Conservation (phyloP, 1,139 yeast genomes). For the Protomyces macrosporus region DNA sequence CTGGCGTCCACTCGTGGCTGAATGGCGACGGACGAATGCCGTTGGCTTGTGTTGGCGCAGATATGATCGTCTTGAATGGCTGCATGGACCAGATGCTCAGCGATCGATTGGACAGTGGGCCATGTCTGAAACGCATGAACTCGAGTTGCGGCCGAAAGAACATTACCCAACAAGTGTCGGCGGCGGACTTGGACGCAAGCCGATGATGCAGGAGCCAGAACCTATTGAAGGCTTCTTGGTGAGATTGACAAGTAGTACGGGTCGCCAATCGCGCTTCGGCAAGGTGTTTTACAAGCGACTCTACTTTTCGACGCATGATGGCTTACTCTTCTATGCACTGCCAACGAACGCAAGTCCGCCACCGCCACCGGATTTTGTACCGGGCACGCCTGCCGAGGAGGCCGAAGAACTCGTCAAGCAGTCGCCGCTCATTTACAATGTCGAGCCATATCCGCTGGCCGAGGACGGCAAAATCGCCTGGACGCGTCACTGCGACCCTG, state of each 20-base stretch:
- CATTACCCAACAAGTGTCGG: constrained; percentile 43
- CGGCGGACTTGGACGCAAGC: not conserved
- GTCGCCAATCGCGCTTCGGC: constrained; percentile 43
- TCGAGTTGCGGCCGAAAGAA: constrained; percentile 55
- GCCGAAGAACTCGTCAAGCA: not conserved
- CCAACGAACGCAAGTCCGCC: constrained; percentile 51
- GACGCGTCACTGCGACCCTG: constrained; percentile 43
- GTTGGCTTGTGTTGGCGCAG: constrained; percentile 59
- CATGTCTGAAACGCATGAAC: constrained; percentile 44
- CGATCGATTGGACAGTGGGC: constrained; percentile 47
- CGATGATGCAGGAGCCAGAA: constrained; percentile 48
- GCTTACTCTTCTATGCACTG: constrained; percentile 55
- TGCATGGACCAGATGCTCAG: constrained; percentile 49
- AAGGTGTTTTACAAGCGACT: constrained; percentile 51
- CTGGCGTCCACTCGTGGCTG: constrained; percentile 30
- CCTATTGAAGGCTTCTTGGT: constrained; percentile 74
- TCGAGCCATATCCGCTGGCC: constrained; percentile 45
- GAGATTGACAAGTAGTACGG: constrained; percentile 52
- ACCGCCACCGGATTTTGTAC: constrained; percentile 2
- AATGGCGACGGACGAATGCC: constrained; percentile 38
- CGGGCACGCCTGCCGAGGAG: not conserved
- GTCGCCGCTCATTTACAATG: constrained; percentile 2
- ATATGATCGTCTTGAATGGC: constrained; percentile 77
- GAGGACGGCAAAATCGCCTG: constrained; percentile 52
- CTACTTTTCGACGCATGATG: constrained; percentile 61